phyloP scores from a whole-genome alignment of 2,329 filamentous ascomycete species.

The Fusarium sp. region DNA sequence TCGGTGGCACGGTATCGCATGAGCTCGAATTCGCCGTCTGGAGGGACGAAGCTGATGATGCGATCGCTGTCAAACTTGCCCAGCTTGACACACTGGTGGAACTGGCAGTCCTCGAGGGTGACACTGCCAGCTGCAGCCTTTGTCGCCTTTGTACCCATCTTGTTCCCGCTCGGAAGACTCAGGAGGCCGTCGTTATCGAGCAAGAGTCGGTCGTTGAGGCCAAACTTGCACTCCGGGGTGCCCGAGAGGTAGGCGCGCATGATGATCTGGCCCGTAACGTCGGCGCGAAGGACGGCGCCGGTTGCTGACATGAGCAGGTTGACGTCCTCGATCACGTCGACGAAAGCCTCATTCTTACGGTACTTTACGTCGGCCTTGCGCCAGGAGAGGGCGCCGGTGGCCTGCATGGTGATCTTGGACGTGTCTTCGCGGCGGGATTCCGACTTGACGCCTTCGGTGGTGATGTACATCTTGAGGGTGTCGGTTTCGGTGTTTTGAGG shows the following conservation, averaged over 20 bases:
- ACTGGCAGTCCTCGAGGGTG: slow-evolving; percentile 96
- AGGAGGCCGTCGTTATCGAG: slow-evolving; percentile 81
- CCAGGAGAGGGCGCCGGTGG: slow-evolving; percentile 96
- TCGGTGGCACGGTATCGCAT: slow-evolving; percentile 99
- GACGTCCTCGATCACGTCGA: slow-evolving; percentile 99
- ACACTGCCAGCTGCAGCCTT: slow-evolving; percentile 96
- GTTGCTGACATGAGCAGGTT: slow-evolving; percentile 99
- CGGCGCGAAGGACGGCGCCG: slow-evolving; percentile 91
- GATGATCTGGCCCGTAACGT: slow-evolving; percentile 96
- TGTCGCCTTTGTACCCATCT: slow-evolving; percentile 86
- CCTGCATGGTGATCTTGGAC: slow-evolving; percentile 99
- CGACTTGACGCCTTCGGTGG: slow-evolving; percentile 97
- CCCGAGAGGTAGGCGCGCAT: slow-evolving; percentile 98
- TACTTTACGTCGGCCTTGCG: slow-evolving; percentile 98
- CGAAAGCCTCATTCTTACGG: slow-evolving; percentile 99
- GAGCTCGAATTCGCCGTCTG: slow-evolving; percentile 97
- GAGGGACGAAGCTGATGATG: slow-evolving; percentile 96
- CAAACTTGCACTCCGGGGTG: slow-evolving; percentile 98
- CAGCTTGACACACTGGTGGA: slow-evolving; percentile 98
- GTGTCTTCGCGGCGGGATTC: slow-evolving; percentile 89
- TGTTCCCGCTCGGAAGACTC: slow-evolving; percentile 78
- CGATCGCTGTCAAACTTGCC: slow-evolving; percentile 96
- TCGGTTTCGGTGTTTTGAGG: slow-evolving; percentile 99
- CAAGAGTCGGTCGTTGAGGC: slow-evolving; percentile 92
- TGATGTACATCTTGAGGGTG: slow-evolving; percentile 99